These are phyloP conservation scores for Cordyceps tenuipes DNA, from an alignment of 2,329 filamentous ascomycete genomes.

Conservation along the genomic window DNA sequence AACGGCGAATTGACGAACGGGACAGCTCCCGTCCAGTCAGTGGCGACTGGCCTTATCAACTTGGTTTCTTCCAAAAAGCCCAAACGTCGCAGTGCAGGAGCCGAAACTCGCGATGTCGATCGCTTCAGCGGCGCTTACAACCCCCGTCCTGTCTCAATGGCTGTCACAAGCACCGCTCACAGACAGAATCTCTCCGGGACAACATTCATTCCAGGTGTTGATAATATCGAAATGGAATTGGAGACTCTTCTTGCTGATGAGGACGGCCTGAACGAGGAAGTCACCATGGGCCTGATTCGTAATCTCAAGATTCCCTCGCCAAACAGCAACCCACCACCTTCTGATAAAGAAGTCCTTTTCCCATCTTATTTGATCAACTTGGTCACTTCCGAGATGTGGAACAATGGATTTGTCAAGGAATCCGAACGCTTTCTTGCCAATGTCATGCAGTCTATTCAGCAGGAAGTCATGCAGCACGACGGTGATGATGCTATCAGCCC, in stretches of 20 bases:
- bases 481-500: constrained; percentile 96
- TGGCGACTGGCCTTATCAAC: constrained; percentile 79
- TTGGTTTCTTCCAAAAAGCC: constrained; percentile 95
- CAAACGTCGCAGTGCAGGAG: constrained; percentile 85
- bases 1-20: constrained; percentile 51
- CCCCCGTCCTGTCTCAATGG: constrained; percentile 94
- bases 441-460: constrained; percentile 98
- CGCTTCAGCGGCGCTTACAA: constrained; percentile 90
- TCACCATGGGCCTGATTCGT: constrained; percentile 89
- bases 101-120: constrained; percentile 76
- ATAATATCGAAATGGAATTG: constrained; percentile 91
- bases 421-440: constrained; percentile 98
- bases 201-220: constrained; percentile 70
- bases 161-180: constrained; percentile 59
- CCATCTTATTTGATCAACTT: constrained; percentile 98
- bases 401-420: constrained; percentile 99
- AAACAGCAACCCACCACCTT: constrained; percentile 77
- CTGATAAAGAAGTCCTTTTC: constrained; percentile 98
- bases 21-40: constrained; percentile 35
- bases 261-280: constrained; percentile 92
- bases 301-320: constrained; percentile 95
- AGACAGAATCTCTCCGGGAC: constrained; percentile 66
- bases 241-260: constrained; percentile 91
- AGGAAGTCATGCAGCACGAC: constrained; percentile 98
- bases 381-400: constrained; percentile 99